These are phyloP conservation scores for Quillaja saponaria DNA, from an alignment of 306 rosid genomes.

Conservation along the genomic window DNA sequence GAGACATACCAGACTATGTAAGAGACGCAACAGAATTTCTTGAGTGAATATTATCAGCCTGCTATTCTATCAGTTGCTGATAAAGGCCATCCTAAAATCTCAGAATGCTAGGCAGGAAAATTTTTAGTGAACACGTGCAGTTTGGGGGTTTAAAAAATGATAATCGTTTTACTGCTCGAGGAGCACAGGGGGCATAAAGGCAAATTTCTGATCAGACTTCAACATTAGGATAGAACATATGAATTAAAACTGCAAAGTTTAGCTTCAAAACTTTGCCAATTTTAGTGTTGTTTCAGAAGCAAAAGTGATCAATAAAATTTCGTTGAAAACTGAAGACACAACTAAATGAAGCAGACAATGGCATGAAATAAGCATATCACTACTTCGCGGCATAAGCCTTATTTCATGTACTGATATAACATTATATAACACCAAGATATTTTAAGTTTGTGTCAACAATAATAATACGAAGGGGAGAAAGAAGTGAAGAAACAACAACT, in stretches of 20 bases:
- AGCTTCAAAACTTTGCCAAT: too few relatives aligned
- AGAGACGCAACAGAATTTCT: neutral
- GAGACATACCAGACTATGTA: neutral
- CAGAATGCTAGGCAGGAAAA: too few relatives aligned
- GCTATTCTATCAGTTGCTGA: constrained; percentile 1
- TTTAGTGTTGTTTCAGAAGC: too few relatives aligned
- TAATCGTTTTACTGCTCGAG: neutral
- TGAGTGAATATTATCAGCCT: neutral
- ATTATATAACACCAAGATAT: constrained; percentile 1
- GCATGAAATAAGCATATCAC: neutral
- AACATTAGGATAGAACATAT: neutral
- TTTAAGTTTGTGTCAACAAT: too few relatives aligned
- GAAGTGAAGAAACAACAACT: constrained; percentile 14
- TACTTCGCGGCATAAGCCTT: neutral
- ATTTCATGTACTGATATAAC: constrained; percentile 4
- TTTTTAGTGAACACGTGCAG: neutral
- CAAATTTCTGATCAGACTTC: neutral
- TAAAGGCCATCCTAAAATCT: neutral
- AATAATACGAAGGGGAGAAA: neutral
- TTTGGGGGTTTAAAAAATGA: neutral
- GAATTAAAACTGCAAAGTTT: neutral
- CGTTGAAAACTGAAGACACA: too few relatives aligned
- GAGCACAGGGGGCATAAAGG: neutral
- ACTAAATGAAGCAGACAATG: too few relatives aligned
- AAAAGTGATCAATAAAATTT: too few relatives aligned